phyloP scores from a whole-genome alignment of 202 grass and related monocot species.

The Alloteropsis angusta region DNA sequence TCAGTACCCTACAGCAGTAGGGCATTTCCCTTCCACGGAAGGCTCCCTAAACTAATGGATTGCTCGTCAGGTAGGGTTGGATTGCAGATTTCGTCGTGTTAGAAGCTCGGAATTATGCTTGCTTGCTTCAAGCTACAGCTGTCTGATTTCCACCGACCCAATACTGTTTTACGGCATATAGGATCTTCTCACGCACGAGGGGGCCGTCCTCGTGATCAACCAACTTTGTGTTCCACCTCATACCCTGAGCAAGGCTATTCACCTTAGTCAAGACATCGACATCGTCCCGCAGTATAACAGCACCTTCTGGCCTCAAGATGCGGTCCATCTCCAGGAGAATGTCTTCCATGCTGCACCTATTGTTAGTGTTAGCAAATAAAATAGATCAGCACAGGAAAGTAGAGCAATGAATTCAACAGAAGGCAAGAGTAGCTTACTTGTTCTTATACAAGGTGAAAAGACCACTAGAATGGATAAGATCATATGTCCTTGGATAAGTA shows the following conservation, averaged over 20 bases:
- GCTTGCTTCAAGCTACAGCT: slow-evolving; percentile 32
- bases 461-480: slow-evolving; percentile 80
- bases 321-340: slow-evolving; percentile 94
- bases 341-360: slow-evolving; percentile 80
- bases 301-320: slow-evolving; percentile 86
- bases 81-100: slow-evolving; percentile 18
- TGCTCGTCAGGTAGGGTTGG: neutral
- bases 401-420: neutral
- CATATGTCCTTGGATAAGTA: slow-evolving; percentile 95
- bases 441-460: slow-evolving; percentile 85
- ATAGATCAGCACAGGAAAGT: neutral
- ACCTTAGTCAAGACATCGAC: slow-evolving; percentile 62
- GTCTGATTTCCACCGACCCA: slow-evolving; percentile 79
- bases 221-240: slow-evolving; percentile 87
- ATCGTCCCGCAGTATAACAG: slow-evolving; percentile 70
- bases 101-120: neutral
- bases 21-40: neutral
- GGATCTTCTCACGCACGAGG: slow-evolving; percentile 56
- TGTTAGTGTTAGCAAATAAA: slow-evolving; percentile 4
- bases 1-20: neutral
- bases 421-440: slow-evolving; percentile 38
- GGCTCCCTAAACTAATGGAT: neutral
- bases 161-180: slow-evolving; percentile 85
- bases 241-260: slow-evolving; percentile 59
- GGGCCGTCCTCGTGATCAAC: slow-evolving; percentile 87